Evolutionary conservation across 2,329 filamentous ascomycete species (phyloP).

Genomic region (Dothistroma pini): DNA sequence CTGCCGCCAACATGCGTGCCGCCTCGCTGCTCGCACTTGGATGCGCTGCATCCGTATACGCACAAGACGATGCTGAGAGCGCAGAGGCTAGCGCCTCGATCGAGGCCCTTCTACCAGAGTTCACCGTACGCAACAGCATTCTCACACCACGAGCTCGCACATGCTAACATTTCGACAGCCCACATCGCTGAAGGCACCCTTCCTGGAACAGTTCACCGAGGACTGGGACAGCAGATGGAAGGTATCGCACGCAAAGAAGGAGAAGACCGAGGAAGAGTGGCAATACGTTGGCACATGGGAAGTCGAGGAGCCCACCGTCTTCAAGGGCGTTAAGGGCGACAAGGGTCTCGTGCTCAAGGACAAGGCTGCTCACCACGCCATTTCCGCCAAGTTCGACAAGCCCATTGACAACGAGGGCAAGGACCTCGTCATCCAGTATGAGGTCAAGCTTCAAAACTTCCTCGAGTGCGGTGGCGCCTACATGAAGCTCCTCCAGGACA

Average conservation of each 20-base stretch:
- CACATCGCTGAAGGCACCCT: conserved; percentile 81
- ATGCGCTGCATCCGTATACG: conserved; percentile 66
- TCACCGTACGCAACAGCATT: conserved; percentile 19
- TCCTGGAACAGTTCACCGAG: conserved; percentile 97
- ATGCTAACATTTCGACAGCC: conserved; percentile 56
- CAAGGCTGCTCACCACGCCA: conserved; percentile 95
- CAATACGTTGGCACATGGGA: conserved; percentile 95
- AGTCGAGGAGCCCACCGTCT: conserved; percentile 86
- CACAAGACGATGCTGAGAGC: conserved; percentile 43
- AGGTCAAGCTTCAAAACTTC: conserved; percentile 97
- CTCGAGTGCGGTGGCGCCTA: conserved; percentile 98
- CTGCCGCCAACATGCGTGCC: conserved; percentile 68
- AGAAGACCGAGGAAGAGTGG: conserved; percentile 84
- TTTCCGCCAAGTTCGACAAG: conserved; percentile 97
- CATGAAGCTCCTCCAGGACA: conserved; percentile 97
- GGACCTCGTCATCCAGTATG: conserved; percentile 95
- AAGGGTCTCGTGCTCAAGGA: conserved; percentile 99
- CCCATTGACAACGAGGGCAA: conserved; percentile 97
- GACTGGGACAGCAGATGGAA: conserved; percentile 95
- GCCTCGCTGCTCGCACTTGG: conserved; percentile 70
- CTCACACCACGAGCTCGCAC: not conserved
- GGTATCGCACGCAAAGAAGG: conserved; percentile 95
- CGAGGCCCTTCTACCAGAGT: conserved; percentile 21
- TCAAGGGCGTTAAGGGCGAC: conserved; percentile 90
- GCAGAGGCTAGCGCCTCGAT: conserved; percentile 15